These are phyloP conservation scores for Petasospora rhodanensis DNA, from an alignment of 1,139 yeast genomes.

Conservation along the genomic window DNA sequence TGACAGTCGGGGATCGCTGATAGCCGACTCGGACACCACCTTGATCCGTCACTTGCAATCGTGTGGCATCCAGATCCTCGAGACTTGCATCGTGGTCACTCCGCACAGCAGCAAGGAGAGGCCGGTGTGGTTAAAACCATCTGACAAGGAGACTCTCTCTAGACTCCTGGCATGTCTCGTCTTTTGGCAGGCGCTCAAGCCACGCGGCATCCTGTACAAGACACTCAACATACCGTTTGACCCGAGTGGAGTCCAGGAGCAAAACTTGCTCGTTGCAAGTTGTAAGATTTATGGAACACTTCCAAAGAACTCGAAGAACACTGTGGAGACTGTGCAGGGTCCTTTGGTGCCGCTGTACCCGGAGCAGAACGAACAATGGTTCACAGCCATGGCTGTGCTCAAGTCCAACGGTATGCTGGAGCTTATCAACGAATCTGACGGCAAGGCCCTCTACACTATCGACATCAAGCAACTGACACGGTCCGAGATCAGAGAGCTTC, in stretches of 20 bases:
- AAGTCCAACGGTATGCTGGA: conserved; percentile 64
- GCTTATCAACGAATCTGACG: conserved; percentile 61
- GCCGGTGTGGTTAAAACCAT: conserved; percentile 42
- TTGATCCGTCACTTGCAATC: conserved; percentile 35
- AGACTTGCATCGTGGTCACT: conserved; percentile 9
- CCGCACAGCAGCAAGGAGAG: conserved; percentile 13
- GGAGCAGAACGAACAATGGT: conserved; percentile 55
- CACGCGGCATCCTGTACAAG: conserved; percentile 48
- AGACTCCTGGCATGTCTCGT: conserved; percentile 46
- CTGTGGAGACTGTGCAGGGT: conserved; percentile 38
- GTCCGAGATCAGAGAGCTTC: conserved; percentile 67
- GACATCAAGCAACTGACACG: conserved; percentile 52
- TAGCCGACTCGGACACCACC: neutral
- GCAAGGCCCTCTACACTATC: conserved; percentile 57
- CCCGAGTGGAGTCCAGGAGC: conserved; percentile 6
- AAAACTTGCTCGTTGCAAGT: conserved; percentile 51
- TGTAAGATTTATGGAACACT: conserved; percentile 63
- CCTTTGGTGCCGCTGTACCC: conserved; percentile 43
- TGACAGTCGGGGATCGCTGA: conserved; percentile 21
- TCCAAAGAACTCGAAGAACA: conserved; percentile 37
- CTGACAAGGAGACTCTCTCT: conserved; percentile 42
- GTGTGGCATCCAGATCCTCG: conserved; percentile 29
- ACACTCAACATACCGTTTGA: conserved; percentile 9
- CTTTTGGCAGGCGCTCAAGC: conserved; percentile 62
- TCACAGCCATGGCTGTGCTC: conserved; percentile 68